These are phyloP conservation scores for Fusarium fracticaudum DNA, from an alignment of 2,329 filamentous ascomycete species.

Conservation along the genomic window DNA sequence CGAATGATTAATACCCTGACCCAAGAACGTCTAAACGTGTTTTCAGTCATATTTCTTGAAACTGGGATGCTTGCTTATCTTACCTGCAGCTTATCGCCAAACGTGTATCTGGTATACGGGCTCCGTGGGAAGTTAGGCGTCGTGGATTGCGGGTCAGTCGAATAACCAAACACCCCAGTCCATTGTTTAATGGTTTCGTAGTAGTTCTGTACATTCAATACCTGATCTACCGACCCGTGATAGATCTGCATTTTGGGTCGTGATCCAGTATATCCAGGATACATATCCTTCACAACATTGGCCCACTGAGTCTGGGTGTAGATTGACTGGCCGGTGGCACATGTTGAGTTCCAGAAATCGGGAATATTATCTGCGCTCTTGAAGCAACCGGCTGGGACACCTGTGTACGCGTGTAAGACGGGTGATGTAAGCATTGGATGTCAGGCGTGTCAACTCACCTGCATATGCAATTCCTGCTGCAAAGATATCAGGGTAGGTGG, in stretches of 20 bases:
- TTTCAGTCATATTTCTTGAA: background rate
- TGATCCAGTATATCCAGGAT: conserved; percentile 59
- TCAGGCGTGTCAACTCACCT: conserved; percentile 45
- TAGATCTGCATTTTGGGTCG: conserved; percentile 68
- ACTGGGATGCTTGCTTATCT: background rate
- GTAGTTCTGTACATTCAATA: conserved; percentile 63
- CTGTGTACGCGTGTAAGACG: conserved; percentile 52
- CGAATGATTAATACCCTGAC: conserved; percentile 25
- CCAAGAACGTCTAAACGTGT: conserved; percentile 24
- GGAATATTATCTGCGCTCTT: conserved; percentile 50
- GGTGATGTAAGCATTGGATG: background rate
- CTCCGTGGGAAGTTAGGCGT: conserved; percentile 48
- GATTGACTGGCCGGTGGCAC: conserved; percentile 60
- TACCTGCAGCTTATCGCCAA: conserved; percentile 45
- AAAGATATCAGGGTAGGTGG: conserved; percentile 65
- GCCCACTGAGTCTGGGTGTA: conserved; percentile 54
- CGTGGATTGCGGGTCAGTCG: conserved; percentile 44
- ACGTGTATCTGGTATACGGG: conserved; percentile 53
- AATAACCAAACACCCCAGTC: conserved; percentile 60
- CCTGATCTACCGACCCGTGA: conserved; percentile 63
- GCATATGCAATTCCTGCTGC: conserved; percentile 60
- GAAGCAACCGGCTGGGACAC: conserved; percentile 67
- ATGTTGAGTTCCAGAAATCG: conserved; percentile 64
- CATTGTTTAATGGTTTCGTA: conserved; percentile 67
- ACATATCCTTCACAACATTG: conserved; percentile 55